Conservation (phyloP, 257 asterid species). For the Nicotiana knightiana region DNA sequence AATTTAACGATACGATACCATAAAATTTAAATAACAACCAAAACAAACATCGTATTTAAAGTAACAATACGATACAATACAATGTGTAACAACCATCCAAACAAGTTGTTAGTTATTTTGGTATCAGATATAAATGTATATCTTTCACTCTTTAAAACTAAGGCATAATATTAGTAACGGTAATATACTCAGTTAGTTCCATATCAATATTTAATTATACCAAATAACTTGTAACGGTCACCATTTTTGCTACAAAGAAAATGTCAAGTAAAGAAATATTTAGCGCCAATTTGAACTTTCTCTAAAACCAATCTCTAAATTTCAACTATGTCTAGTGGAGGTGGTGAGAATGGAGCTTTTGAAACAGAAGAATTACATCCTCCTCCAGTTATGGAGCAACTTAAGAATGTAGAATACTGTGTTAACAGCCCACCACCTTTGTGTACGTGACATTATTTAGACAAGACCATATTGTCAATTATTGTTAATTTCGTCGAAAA, state of each 20-base stretch:
- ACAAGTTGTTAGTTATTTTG: neutral
- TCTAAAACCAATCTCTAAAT: neutral
- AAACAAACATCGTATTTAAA: no score
- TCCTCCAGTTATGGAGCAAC: constrained; percentile 57
- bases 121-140: neutral
- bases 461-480: no score
- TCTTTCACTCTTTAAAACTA: neutral
- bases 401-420: constrained; percentile 63
- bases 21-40: no score
- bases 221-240: neutral
- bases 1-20: no score
- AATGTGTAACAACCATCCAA: no score
- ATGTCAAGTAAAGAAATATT: neutral
- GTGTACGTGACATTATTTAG: constrained; percentile 23
- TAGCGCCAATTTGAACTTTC: neutral
- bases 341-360: constrained; percentile 6
- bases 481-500: neutral
- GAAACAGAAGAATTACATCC: constrained; percentile 27
- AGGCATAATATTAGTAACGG: constrained; percentile 1
- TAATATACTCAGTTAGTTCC: neutral
- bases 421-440: constrained; percentile 74
- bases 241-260: neutral
- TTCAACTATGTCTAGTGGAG: constrained; percentile 22
- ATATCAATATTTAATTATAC: neutral
- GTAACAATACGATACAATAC: no score